Evolutionary conservation across 2,329 filamentous ascomycete species (phyloP).

Genomic region (Capronia americana): DNA sequence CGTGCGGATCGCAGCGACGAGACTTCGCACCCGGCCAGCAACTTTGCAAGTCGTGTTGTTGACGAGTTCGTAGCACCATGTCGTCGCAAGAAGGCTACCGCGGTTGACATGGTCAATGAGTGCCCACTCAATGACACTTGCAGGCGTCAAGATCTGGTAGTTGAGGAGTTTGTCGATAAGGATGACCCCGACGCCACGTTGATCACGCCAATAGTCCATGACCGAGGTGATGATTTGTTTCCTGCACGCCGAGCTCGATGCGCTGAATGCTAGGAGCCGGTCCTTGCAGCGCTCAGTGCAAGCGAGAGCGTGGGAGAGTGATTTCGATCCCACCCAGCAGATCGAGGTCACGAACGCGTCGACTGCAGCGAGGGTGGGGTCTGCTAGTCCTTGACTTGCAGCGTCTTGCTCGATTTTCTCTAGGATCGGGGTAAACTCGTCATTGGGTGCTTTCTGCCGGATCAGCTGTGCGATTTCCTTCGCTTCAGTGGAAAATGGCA

Average conservation of each 20-base stretch:
- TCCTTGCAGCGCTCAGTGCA: constrained; percentile 96
- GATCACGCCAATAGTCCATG: constrained; percentile 89
- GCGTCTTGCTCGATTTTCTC: constrained; percentile 82
- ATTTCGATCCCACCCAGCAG: constrained; percentile 92
- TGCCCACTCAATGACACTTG: constrained; percentile 88
- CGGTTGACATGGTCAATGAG: constrained; percentile 70
- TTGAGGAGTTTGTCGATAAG: constrained; percentile 97
- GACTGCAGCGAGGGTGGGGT: constrained; percentile 83
- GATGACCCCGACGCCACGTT: constrained; percentile 87
- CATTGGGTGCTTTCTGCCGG: constrained; percentile 81
- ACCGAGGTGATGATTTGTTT: constrained; percentile 90
- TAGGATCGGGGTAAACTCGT: constrained; percentile 83
- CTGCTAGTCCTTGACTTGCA: constrained; percentile 67
- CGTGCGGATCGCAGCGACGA: constrained; percentile 69
- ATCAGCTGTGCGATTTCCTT: constrained; percentile 79
- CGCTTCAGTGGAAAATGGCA: constrained; percentile 84
- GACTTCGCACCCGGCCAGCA: constrained; percentile 81
- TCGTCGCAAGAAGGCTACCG: constrained; percentile 71
- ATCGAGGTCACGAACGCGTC: constrained; percentile 94
- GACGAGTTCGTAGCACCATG: constrained; percentile 88
- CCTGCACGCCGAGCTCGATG: constrained; percentile 75
- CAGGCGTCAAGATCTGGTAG: constrained; percentile 89
- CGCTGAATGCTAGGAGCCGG: constrained; percentile 78
- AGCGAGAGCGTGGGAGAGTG: constrained; percentile 91
- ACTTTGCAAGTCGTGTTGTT: constrained; percentile 89